Conservation (phyloP, 140 eudicot species). For the Bidens hawaiensis region DNA sequence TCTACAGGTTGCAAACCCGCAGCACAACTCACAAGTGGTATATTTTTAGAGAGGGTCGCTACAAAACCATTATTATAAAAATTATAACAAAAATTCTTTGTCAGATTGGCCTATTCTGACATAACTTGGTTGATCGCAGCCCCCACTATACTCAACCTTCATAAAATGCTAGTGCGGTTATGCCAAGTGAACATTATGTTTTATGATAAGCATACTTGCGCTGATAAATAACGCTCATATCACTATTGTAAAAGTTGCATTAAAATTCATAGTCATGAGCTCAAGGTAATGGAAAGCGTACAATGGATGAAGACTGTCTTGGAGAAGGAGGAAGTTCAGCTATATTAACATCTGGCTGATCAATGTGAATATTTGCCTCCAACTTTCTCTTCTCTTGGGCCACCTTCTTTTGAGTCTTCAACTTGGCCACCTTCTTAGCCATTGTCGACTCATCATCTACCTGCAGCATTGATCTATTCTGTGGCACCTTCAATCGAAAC, state of each 20-base stretch:
- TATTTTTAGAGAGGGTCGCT: too few species aligned
- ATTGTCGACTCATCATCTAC: constrained; percentile 1
- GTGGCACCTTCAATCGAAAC: constrained; percentile 8
- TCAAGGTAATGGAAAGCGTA: constrained; percentile 11
- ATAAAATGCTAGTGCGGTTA: background rate
- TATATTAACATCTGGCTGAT: background rate
- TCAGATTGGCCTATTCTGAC: too few species aligned
- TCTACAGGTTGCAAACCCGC: too few species aligned
- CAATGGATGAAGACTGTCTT: background rate
- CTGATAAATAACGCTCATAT: background rate
- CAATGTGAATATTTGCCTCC: background rate
- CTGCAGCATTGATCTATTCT: constrained; percentile 13
- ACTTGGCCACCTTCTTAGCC: constrained; percentile 5
- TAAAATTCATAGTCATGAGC: background rate
- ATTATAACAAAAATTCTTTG: too few species aligned
- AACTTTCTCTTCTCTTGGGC: background rate
- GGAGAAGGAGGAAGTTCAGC: background rate
- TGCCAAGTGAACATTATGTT: background rate
- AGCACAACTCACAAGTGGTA: too few species aligned
- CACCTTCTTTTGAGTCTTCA: background rate
- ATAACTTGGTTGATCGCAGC: background rate
- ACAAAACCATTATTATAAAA: too few species aligned
- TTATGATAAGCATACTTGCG: background rate
- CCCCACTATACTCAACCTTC: background rate
- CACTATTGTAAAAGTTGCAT: background rate